phyloP scores from a whole-genome alignment of 2,329 filamentous ascomycete species.

The Septoria petroselini region DNA sequence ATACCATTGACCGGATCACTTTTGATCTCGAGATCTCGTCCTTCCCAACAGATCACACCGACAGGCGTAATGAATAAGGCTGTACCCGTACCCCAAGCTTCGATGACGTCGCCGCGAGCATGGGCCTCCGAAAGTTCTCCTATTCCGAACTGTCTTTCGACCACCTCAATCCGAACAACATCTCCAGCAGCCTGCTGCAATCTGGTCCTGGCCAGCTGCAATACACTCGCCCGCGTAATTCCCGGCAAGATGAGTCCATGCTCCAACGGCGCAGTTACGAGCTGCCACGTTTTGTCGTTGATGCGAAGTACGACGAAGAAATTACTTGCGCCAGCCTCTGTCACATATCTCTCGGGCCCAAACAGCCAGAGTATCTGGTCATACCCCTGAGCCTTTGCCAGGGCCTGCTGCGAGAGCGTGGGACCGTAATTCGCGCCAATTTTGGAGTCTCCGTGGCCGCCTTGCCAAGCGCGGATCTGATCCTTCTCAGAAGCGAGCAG shows the following conservation, averaged over 20 bases:
- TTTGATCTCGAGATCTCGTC: constrained; percentile 42
- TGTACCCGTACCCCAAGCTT: constrained; percentile 80
- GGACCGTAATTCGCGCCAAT: constrained; percentile 90
- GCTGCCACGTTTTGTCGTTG: constrained; percentile 56
- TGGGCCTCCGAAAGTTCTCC: constrained; percentile 22
- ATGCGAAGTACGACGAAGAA: constrained; percentile 81
- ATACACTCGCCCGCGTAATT: constrained; percentile 72
- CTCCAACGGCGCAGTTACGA: constrained; percentile 77
- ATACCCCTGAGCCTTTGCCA: constrained; percentile 68
- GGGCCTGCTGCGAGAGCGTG: constrained; percentile 68
- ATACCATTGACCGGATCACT: constrained; percentile 39
- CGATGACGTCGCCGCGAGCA: constrained; percentile 46
- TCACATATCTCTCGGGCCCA: constrained; percentile 63
- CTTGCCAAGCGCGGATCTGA: constrained; percentile 83
- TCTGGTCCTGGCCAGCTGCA: constrained; percentile 66
- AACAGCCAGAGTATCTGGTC: constrained; percentile 86
- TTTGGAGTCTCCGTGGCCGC: constrained; percentile 85
- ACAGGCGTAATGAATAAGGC: constrained; percentile 54
- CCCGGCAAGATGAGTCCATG: constrained; percentile 81
- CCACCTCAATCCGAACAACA: constrained; percentile 22
- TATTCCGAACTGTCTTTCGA: constrained; percentile 26
- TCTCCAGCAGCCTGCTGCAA: constrained; percentile 42
- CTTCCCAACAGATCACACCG: constrained; percentile 41
- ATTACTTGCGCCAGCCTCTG: constrained; percentile 87
- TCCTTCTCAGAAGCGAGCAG: constrained; percentile 75